phyloP scores from a whole-genome alignment of 2,329 filamentous ascomycete species.

The Cercospora citrullina region DNA sequence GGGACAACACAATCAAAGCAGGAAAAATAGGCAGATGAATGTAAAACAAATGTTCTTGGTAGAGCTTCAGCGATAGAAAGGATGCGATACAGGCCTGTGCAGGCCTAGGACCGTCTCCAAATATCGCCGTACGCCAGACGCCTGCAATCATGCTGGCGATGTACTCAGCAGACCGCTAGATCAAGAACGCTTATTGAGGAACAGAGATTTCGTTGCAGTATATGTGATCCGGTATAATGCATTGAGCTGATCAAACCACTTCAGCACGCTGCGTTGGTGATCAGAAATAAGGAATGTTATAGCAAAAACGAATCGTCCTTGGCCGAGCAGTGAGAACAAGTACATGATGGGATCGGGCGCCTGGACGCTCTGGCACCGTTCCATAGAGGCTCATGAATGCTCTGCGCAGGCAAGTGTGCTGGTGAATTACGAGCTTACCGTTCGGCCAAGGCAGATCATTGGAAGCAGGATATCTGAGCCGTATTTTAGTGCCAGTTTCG shows the following conservation, averaged over 20 bases:
- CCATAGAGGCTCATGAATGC: too few species aligned
- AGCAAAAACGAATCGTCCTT: neutral
- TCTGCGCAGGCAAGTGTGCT: neutral
- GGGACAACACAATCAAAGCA: rapidly evolving
- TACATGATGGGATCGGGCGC: too few species aligned
- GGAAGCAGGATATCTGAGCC: neutral
- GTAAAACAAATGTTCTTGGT: neutral
- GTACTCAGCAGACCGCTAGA: neutral
- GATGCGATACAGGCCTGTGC: too few species aligned
- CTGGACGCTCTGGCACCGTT: too few species aligned
- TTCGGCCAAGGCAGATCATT: neutral
- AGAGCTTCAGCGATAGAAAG: too few species aligned
- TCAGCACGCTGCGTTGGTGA: neutral
- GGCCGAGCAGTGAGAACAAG: neutral
- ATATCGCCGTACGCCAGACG: neutral
- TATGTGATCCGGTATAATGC: neutral
- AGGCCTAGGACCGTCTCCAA: neutral
- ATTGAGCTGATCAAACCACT: too few species aligned
- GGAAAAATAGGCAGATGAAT: neutral
- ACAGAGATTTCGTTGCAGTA: neutral
- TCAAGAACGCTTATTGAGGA: neutral
- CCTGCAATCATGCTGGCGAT: neutral
- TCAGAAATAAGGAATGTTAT: neutral
- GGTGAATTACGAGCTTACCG: neutral
- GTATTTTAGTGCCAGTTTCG: neutral